Evolutionary conservation across 2,329 filamentous ascomycete genomes (phyloP).

Genomic region (Cladophialophora bantiana): DNA sequence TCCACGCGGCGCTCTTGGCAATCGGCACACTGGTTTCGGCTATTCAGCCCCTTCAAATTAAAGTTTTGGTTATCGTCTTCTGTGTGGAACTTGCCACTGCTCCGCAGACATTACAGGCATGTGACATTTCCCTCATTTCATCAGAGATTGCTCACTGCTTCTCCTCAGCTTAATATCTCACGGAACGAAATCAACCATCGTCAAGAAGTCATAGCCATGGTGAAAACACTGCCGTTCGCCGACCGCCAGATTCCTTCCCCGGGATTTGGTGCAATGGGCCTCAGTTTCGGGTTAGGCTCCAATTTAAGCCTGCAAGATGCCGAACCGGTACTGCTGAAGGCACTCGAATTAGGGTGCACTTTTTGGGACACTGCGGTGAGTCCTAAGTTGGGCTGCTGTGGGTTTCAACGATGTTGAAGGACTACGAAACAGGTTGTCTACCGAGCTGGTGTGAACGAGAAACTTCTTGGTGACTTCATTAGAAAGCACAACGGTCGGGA

Average conservation of each 20-base stretch:
- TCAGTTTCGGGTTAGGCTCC: conserved; percentile 54
- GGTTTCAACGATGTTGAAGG: not conserved
- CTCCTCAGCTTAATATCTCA: too few species aligned
- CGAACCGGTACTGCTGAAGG: conserved; percentile 59
- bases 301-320: conserved; percentile 55
- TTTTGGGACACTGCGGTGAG: conserved; percentile 57
- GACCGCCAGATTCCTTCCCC: conserved; percentile 51
- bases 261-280: conserved; percentile 60
- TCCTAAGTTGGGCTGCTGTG: not conserved
- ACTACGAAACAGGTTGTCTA: conserved; percentile 51
- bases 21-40: too few species aligned
- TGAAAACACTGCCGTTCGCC: conserved; percentile 52
- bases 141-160: too few species aligned
- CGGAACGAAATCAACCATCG: too few species aligned
- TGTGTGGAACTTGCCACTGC: too few species aligned
- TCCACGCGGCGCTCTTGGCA: too few species aligned
- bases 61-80: too few species aligned
- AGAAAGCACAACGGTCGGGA: conserved; percentile 59
- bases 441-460: conserved; percentile 57
- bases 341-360: conserved; percentile 56
- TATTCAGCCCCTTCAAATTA: too few species aligned
- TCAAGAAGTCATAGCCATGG: conserved; percentile 42
- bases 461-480: conserved; percentile 59
- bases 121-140: too few species aligned
- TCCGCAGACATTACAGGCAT: too few species aligned